Percentiles rank a stretch among this genome's conserved stretches.
These are phyloP conservation scores for Candida ponderosae DNA, from an alignment of 805 yeast genomes.

Conservation along the genomic window DNA sequence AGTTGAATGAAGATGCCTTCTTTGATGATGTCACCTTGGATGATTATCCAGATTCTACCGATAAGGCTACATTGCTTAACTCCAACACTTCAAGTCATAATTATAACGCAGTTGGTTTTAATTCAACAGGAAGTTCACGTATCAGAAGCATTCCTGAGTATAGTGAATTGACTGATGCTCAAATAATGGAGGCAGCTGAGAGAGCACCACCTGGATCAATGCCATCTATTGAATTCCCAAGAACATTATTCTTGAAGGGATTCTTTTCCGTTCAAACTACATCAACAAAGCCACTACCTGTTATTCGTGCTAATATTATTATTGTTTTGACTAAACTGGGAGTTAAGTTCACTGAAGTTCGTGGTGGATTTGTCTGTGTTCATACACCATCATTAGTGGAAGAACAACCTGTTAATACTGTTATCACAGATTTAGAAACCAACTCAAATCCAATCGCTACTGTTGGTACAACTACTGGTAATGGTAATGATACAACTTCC, in stretches of 20 bases:
- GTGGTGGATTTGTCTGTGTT: conserved; percentile 87
- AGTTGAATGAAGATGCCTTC: conserved; percentile 35
- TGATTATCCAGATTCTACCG: conserved; percentile 29
- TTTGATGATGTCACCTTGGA: conserved; percentile 52
- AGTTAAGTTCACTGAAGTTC: conserved; percentile 79
- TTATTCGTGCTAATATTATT: conserved; percentile 78
- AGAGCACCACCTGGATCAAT: conserved; percentile 67
- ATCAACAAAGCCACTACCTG: conserved; percentile 84
- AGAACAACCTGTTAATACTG: no score
- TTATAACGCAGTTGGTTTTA: background rate
- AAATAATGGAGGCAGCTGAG: conserved; percentile 39
- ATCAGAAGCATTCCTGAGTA: background rate
- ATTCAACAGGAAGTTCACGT: conserved; percentile 3
- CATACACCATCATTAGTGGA: conserved; percentile 44
- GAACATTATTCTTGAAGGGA: conserved; percentile 84
- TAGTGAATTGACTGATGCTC: conserved; percentile 34
- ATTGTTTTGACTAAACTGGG: conserved; percentile 68
- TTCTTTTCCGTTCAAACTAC: conserved; percentile 94
- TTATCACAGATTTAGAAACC: background rate
- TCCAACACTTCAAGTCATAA: conserved; percentile 10
- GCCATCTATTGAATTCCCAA: conserved; percentile 93
- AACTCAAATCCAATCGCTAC: background rate
- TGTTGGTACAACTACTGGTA: conserved; percentile 1
- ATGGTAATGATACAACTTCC: conserved; percentile 2
- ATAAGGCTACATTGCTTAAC: conserved; percentile 11